These are phyloP conservation scores for Monosporascus sp. DNA, from an alignment of 2,329 filamentous ascomycete species.

Conservation along the genomic window DNA sequence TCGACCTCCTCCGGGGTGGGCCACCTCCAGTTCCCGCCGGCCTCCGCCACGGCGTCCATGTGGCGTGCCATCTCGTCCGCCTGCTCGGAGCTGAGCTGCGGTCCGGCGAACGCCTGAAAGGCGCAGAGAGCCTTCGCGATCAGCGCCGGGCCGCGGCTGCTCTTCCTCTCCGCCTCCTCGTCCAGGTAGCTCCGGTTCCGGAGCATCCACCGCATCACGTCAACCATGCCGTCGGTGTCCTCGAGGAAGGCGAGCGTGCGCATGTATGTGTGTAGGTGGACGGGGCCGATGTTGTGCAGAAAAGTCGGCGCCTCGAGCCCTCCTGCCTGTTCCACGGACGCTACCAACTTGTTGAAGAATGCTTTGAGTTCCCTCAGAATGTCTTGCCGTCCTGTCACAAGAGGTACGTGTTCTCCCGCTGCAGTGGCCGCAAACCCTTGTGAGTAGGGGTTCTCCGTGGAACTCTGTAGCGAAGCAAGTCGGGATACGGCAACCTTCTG, in stretches of 20 bases:
- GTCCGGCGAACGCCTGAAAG: conserved; percentile 44
- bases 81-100: conserved; percentile 29
- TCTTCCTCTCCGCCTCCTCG: conserved; percentile 26
- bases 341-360: conserved; percentile 20
- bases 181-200: conserved; percentile 34
- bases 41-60: conserved; percentile 12
- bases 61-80: conserved; percentile 10
- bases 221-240: conserved; percentile 53
- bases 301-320: conserved; percentile 24
- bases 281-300: conserved; percentile 39
- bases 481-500: conserved; percentile 23
- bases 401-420: conserved; percentile 1
- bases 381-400: conserved; percentile 7
- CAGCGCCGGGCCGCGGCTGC: conserved; percentile 20
- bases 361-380: conserved; percentile 5
- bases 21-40: conserved; percentile 21
- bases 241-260: conserved; percentile 56
- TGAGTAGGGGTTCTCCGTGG: background rate
- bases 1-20: conserved; percentile 24
- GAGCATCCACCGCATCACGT: conserved; percentile 55
- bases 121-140: conserved; percentile 35
- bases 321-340: conserved; percentile 12
- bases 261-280: conserved; percentile 54
- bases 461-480: conserved; percentile 6
- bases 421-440: background rate